These are phyloP conservation scores for Rhodotorula paludigena DNA, from an alignment of 768 basidiomycete genomes.

Conservation along the genomic window DNA sequence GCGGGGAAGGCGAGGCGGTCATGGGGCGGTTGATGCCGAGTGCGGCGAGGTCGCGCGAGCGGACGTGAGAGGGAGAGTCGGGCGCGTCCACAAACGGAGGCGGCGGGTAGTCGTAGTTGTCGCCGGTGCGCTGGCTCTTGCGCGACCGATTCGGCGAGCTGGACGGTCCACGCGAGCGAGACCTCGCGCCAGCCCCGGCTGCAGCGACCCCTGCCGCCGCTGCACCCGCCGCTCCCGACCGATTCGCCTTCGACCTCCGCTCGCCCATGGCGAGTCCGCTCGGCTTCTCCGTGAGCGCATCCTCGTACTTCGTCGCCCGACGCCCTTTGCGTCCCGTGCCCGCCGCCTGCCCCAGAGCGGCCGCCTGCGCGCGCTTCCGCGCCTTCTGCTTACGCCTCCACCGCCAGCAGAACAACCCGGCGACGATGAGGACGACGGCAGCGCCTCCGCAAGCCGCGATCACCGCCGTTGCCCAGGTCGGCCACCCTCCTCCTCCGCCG, in stretches of 20 bases:
- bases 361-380: neutral
- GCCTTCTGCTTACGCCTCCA: neutral
- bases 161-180: neutral
- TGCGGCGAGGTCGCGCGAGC: constrained; percentile 8
- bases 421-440: neutral
- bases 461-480: constrained; percentile 23
- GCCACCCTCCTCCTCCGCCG: constrained; percentile 10
- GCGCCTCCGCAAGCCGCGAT: constrained; percentile 10
- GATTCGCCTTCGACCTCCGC: neutral
- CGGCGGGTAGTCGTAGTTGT: neutral
- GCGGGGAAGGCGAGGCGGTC: neutral
- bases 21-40: constrained; percentile 1
- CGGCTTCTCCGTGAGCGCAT: neutral
- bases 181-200: neutral
- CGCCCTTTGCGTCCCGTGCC: neutral
- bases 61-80: neutral
- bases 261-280: no score
- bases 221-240: neutral
- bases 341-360: neutral
- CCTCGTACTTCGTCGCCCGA: neutral
- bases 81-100: no score
- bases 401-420: constrained; percentile 15
- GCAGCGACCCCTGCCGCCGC: neutral
- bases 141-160: neutral
- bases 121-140: neutral